These are phyloP conservation scores for Naganishia liquefaciens DNA, from an alignment of 1,284 basidiomycete species.

Conservation along the genomic window DNA sequence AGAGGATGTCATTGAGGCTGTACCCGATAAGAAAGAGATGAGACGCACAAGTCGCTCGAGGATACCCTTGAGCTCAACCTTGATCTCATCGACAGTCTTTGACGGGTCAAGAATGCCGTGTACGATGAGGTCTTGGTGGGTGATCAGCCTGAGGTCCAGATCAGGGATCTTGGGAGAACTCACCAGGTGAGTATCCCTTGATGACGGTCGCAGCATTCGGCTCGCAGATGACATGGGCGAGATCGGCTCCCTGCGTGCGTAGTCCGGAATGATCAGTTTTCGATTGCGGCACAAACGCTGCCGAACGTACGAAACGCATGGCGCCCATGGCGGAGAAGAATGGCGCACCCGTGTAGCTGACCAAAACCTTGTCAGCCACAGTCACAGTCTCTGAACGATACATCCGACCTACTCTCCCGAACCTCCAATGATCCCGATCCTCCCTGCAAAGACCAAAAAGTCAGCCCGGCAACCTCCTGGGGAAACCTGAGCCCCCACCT, in stretches of 20 bases:
- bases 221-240: slow-evolving; percentile 95
- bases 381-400: too few species aligned
- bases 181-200: slow-evolving; percentile 78
- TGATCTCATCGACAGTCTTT: slow-evolving; percentile 40
- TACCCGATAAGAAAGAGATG: not conserved
- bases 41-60: slow-evolving; percentile 66
- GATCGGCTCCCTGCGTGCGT: slow-evolving; percentile 74
- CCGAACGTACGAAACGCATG: slow-evolving; percentile 68
- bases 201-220: slow-evolving; percentile 85
- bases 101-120: slow-evolving; percentile 72
- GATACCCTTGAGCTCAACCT: slow-evolving; percentile 63
- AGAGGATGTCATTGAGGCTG: not conserved
- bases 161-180: not conserved
- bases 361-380: not conserved
- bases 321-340: slow-evolving; percentile 90
- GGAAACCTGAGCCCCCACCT: slow-evolving; percentile 34
- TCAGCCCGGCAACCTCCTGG: too few species aligned
- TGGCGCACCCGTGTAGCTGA: slow-evolving; percentile 88
- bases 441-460: slow-evolving; percentile 55
- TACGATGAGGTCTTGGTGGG: slow-evolving; percentile 81
- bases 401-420: slow-evolving; percentile 73
- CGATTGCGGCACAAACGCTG: slow-evolving; percentile 37
- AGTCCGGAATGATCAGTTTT: not conserved
- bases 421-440: slow-evolving; percentile 91
- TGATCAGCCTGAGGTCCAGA: not conserved